Percentiles rank a stretch among this genome's conserved stretches.
These are phyloP conservation scores for Avena atlantica DNA, from an alignment of 176 grass and related monocot species.

Conservation along the genomic window DNA sequence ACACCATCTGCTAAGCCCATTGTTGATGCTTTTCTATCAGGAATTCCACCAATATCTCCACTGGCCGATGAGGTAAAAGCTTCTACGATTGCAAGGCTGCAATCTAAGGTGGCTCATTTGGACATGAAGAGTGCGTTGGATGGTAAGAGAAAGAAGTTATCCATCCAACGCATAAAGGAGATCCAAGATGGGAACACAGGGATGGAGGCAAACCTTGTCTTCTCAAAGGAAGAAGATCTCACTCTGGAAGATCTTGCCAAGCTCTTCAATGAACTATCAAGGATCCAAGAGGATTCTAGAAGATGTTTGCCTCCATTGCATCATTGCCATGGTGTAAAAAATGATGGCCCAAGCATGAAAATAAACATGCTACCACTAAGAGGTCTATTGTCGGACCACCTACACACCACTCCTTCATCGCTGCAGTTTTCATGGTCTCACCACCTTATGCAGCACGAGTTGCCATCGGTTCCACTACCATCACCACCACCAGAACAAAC, in stretches of 20 bases:
- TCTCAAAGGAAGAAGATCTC: not conserved
- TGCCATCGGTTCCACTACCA: not conserved
- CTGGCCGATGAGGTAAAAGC: not conserved
- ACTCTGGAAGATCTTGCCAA: not conserved
- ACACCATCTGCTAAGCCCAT: not conserved
- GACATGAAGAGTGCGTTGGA: not conserved
- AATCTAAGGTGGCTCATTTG: not conserved
- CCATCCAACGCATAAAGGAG: constrained; percentile 5
- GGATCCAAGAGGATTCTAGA: not conserved
- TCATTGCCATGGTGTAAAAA: not conserved
- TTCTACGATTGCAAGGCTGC: not conserved
- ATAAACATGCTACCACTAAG: not conserved
- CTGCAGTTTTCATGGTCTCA: not conserved
- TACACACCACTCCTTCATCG: not conserved
- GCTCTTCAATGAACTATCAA: constrained; percentile 13
- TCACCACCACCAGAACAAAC: not conserved
- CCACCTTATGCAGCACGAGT: not conserved
- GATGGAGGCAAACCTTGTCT: constrained; percentile 15
- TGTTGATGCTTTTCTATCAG: constrained; percentile 5
- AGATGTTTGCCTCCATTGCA: not conserved
- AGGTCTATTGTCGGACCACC: too few relatives aligned
- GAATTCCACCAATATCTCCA: not conserved
- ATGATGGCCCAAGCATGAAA: not conserved
- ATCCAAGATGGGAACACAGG: not conserved
- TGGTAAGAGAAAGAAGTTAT: not conserved